Conservation (phyloP, 169 alveolate genomes). For the Plasmodium gonderi region DNA sequence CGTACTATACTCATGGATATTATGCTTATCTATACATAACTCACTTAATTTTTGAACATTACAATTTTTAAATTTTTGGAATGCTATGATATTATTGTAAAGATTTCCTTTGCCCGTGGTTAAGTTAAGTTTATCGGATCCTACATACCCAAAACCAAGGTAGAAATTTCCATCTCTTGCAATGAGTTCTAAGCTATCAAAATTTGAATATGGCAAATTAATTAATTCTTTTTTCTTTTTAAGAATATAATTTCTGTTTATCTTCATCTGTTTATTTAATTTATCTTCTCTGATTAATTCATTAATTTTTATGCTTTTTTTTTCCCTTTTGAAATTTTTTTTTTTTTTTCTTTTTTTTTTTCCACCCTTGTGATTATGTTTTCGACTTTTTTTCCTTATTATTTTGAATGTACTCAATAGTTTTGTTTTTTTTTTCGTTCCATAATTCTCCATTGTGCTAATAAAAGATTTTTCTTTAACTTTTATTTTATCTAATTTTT, state of each 20-base stretch:
- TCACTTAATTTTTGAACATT: conserved; percentile 57
- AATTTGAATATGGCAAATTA: conserved; percentile 78
- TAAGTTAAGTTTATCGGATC: conserved; percentile 77
- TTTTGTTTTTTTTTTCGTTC: neutral
- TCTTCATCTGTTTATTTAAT: conserved; percentile 40
- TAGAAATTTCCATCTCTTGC: conserved; percentile 90
- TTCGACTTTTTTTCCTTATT: neutral
- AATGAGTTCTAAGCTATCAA: conserved; percentile 86
- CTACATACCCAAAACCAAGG: conserved; percentile 88
- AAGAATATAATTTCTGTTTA: conserved; percentile 61
- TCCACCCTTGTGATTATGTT: neutral
- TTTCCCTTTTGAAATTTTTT: conserved; percentile 10
- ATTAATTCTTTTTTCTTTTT: conserved; percentile 67
- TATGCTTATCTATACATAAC: conserved; percentile 63
- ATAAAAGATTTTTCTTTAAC: too few species aligned
- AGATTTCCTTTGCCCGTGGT: conserved; percentile 86
- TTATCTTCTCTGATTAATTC: conserved; percentile 30
- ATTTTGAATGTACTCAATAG: neutral
- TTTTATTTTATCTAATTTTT: too few species aligned
- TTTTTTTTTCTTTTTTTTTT: conserved; percentile 3
- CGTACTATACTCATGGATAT: conserved; percentile 48
- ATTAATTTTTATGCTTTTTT: conserved; percentile 66
- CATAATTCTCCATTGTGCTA: too few species aligned
- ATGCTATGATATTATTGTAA: conserved; percentile 78
- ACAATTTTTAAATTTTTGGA: conserved; percentile 52